These are phyloP conservation scores for Adansonia grandidieri DNA, from an alignment of 441 rosid genomes.

Conservation along the genomic window DNA sequence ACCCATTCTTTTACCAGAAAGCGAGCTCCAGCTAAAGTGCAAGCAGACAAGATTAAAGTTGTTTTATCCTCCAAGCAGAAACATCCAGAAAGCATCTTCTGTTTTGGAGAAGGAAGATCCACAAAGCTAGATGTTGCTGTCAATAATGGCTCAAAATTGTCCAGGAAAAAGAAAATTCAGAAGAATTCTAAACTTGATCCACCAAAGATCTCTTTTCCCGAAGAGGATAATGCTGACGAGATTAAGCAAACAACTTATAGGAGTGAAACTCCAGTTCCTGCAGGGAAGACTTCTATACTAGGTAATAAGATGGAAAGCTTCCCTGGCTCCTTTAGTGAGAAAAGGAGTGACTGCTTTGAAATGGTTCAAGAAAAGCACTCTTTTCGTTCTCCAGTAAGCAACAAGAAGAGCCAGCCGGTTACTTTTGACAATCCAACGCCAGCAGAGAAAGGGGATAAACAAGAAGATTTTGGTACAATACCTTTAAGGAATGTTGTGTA, in stretches of 20 bases:
- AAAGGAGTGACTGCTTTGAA: constrained; percentile 38
- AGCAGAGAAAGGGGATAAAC: constrained; percentile 44
- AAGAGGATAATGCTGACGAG: constrained; percentile 44
- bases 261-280: constrained; percentile 39
- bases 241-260: constrained; percentile 41
- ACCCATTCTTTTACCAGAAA: constrained; percentile 56
- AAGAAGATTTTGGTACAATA: constrained; percentile 37
- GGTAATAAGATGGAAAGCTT: constrained; percentile 42
- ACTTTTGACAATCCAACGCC: constrained; percentile 36
- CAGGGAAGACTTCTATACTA: constrained; percentile 54
- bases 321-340: constrained; percentile 34
- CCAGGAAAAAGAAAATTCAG: constrained; percentile 46
- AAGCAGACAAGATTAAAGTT: constrained; percentile 21
- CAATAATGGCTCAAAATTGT: constrained; percentile 42
- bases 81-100: constrained; percentile 45
- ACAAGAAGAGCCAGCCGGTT: constrained; percentile 32
- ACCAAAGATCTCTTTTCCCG: constrained; percentile 42
- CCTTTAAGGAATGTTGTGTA: constrained; percentile 42
- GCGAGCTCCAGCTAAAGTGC: constrained; percentile 39
- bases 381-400: constrained; percentile 21
- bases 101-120: constrained; percentile 55
- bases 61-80: constrained; percentile 47
- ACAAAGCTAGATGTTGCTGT: constrained; percentile 39
- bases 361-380: constrained; percentile 38
- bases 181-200: constrained; percentile 39